Percentiles rank a stretch among this genome's conserved stretches.
These are phyloP conservation scores for Fraxinus ornus DNA, from an alignment of 305 asterid species.

Conservation along the genomic window DNA sequence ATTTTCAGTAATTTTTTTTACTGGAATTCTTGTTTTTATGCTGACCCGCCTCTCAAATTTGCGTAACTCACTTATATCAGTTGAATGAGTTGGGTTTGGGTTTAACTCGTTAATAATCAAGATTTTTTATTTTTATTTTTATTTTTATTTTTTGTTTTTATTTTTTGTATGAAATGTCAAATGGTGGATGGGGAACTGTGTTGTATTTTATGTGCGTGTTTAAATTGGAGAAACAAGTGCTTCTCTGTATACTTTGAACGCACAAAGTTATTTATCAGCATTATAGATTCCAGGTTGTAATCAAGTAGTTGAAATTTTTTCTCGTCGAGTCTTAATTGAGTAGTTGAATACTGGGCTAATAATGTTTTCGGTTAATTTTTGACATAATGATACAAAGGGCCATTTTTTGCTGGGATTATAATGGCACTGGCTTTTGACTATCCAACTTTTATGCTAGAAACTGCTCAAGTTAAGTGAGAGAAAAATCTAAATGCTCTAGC, in stretches of 20 bases:
- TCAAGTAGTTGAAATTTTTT: neutral
- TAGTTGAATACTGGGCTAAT: neutral
- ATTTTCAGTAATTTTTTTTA: neutral
- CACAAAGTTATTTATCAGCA: neutral
- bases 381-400: neutral
- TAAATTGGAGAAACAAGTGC: neutral
- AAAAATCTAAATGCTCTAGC: neutral
- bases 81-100: neutral
- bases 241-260: neutral
- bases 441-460: neutral
- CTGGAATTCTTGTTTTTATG: neutral
- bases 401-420: neutral
- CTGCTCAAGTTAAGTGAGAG: neutral
- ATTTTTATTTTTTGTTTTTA: too few species aligned
- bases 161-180: neutral
- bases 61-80: neutral
- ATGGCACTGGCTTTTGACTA: neutral
- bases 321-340: neutral
- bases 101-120: neutral
- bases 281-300: neutral
- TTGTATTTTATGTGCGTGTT: neutral
- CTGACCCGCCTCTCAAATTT: slow-evolving; percentile 1
- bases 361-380: neutral
- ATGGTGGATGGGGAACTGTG: neutral
- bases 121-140: too few species aligned